phyloP scores from a whole-genome alignment of 2,329 filamentous ascomycete species.

The Arthrobotrys megalospora region DNA sequence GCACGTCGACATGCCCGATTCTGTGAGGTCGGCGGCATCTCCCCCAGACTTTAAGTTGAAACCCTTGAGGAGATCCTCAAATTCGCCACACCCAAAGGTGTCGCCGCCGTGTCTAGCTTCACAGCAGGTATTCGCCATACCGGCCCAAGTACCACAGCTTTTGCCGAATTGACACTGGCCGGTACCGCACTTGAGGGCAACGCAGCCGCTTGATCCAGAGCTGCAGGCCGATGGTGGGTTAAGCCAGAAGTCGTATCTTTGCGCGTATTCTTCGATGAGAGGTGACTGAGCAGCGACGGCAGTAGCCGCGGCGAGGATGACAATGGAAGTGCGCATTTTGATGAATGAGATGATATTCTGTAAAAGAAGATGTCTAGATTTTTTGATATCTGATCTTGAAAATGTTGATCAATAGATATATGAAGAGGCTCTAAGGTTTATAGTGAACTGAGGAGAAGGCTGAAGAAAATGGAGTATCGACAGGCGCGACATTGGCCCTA shows the following conservation, averaged over 20 bases:
- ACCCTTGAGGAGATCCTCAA: conserved; percentile 25
- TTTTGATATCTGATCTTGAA: background rate
- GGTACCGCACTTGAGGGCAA: background rate
- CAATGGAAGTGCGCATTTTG: conserved; percentile 30
- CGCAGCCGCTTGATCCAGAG: background rate
- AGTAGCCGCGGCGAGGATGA: conserved; percentile 26
- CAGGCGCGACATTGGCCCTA: conserved; percentile 23
- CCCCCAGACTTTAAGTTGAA: conserved; percentile 20
- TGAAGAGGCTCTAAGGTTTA: conserved; percentile 12
- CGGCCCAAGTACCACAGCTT: conserved; percentile 44
- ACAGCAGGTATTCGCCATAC: conserved; percentile 26
- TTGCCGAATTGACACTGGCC: conserved; percentile 38
- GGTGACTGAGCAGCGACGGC: conserved; percentile 19
- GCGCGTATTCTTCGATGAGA: conserved; percentile 3
- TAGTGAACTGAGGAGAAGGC: conserved; percentile 8
- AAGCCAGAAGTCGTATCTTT: conserved; percentile 31
- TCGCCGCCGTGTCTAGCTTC: background rate
- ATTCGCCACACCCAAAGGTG: background rate
- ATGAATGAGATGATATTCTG: conserved; percentile 1
- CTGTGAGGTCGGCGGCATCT: conserved; percentile 1
- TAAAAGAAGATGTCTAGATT: background rate
- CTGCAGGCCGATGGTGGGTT: conserved; percentile 24
- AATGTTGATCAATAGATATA: background rate
- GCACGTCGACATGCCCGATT: conserved; percentile 92
- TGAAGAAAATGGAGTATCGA: conserved; percentile 3